These are phyloP conservation scores for Pseudogymnoascus pannorum DNA, from an alignment of 2,329 filamentous ascomycete genomes.

Conservation along the genomic window DNA sequence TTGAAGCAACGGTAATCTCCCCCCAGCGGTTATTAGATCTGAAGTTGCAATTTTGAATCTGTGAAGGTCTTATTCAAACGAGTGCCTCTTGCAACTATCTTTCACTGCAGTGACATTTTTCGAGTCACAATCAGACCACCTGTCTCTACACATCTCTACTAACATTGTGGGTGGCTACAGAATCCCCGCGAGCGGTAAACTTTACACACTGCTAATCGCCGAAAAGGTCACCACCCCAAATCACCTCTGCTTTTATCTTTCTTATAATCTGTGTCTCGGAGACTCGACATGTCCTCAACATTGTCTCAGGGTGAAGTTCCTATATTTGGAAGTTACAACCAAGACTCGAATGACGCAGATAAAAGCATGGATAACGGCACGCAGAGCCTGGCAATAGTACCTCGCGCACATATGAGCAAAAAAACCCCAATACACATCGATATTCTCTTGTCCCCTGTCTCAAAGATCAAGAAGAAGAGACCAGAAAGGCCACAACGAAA, in stretches of 20 bases:
- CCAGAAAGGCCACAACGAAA: constrained; percentile 18
- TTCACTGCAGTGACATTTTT: no score
- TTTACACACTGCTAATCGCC: not conserved
- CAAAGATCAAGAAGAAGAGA: constrained; percentile 15
- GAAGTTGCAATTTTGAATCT: no score
- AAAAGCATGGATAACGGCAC: constrained; percentile 30
- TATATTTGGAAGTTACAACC: constrained; percentile 9
- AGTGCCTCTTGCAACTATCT: constrained; percentile 11
- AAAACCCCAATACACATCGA: constrained; percentile 21
- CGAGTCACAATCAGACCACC: no score
- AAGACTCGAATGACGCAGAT: constrained; percentile 29
- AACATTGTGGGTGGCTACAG: no score
- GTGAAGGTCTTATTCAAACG: no score
- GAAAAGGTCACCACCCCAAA: no score
- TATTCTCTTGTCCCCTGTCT: constrained; percentile 20
- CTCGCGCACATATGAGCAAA: constrained; percentile 19
- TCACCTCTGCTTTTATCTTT: no score
- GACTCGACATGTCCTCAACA: constrained; percentile 20
- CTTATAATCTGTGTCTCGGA: constrained; percentile 4
- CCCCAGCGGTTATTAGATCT: no score
- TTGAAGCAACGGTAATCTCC: no score
- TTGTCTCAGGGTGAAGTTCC: constrained; percentile 17
- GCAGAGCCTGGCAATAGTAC: constrained; percentile 19
- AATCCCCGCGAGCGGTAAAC: no score
- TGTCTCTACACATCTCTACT: no score